Evolutionary conservation across 202 grass and related monocot genomes (phyloP).

Genomic region (Elaeis oleifera): DNA sequence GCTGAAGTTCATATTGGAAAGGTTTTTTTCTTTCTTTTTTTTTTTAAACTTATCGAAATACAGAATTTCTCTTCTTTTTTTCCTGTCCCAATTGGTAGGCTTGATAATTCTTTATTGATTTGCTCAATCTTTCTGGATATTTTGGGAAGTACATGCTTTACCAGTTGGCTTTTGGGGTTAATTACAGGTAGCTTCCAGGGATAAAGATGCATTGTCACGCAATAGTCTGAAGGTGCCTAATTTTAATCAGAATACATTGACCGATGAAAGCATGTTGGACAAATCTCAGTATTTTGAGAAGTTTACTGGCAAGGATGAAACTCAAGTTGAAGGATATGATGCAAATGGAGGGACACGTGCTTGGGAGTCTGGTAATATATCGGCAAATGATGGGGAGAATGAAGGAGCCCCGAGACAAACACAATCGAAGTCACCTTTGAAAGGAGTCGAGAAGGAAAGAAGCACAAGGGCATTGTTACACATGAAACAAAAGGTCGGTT

Average conservation of each 20-base stretch:
- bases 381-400: conserved; percentile 16
- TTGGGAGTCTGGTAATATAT: conserved; percentile 6
- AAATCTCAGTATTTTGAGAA: neutral
- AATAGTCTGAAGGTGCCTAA: neutral
- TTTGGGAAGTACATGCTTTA: no score
- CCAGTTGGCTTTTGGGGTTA: no score
- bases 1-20: no score
- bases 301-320: conserved; percentile 18
- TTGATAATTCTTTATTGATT: no score
- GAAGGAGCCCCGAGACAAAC: conserved; percentile 11
- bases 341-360: conserved; percentile 1
- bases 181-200: no score
- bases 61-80: no score
- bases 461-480: conserved; percentile 1
- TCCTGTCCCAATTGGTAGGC: no score
- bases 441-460: conserved; percentile 28
- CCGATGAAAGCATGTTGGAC: conserved; percentile 10
- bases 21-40: no score
- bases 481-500: neutral
- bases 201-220: conserved; percentile 7
- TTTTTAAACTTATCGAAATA: no score
- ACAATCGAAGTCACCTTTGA: conserved; percentile 18
- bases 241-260: conserved; percentile 1
- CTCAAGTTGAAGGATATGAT: neutral
- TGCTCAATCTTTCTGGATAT: no score